These are phyloP conservation scores for Populus davidiana DNA, from an alignment of 345 rosid species.

Conservation along the genomic window DNA sequence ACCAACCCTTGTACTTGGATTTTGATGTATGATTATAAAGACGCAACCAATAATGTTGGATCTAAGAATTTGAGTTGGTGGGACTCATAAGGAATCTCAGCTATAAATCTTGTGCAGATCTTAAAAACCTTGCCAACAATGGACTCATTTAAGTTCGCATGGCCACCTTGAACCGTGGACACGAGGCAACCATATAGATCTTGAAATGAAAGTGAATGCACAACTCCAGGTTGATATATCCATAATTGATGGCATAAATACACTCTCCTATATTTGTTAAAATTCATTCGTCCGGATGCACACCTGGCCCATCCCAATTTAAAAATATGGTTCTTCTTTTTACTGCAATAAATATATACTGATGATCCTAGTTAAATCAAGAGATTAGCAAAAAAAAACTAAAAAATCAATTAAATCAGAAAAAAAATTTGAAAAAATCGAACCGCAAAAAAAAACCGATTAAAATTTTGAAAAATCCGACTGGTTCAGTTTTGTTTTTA, in stretches of 20 bases:
- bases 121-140: not conserved
- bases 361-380: too few relatives aligned
- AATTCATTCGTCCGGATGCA: constrained; percentile 2
- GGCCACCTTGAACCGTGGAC: not conserved
- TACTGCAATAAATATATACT: too few relatives aligned
- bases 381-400: too few relatives aligned
- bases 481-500: too few relatives aligned
- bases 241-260: not conserved
- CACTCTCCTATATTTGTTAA: not conserved
- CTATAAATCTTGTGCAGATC: not conserved
- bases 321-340: too few relatives aligned
- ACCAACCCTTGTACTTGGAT: not conserved
- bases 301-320: too few relatives aligned
- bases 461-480: too few relatives aligned
- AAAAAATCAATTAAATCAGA: too few relatives aligned
- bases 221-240: not conserved
- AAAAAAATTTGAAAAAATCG: too few relatives aligned
- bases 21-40: constrained; percentile 1
- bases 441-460: too few relatives aligned
- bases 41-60: not conserved
- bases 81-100: constrained; percentile 2
- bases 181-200: not conserved
- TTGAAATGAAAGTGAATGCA: not conserved
- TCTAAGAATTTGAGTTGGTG: not conserved
- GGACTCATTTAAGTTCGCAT: too few relatives aligned